A percentile compares a stretch with the other conserved stretches of the same genome.
Evolutionary conservation across 352 stramenopile species (phyloP).

Genomic region (Phytophthora boehmeriae): DNA sequence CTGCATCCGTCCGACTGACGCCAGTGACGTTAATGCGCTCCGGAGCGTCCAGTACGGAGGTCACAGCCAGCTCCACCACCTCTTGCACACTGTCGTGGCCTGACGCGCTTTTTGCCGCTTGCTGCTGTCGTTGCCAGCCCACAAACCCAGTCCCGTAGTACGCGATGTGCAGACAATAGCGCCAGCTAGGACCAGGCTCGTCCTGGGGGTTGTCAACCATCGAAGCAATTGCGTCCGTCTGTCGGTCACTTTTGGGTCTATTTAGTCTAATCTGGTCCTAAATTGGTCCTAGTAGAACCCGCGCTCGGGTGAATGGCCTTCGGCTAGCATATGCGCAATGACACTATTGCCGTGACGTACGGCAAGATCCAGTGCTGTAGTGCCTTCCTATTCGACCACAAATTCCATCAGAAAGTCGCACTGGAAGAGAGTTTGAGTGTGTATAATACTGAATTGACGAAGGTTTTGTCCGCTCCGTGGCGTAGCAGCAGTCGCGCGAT

Average conservation of each 20-base stretch:
- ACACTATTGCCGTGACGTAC: constrained; percentile 70
- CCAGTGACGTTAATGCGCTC: constrained; percentile 82
- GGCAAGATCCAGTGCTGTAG: constrained; percentile 65
- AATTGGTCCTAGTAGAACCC: constrained; percentile 60
- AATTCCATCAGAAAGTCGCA: neutral
- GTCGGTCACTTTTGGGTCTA: neutral
- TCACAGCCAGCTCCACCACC: constrained; percentile 74
- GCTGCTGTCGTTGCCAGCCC: constrained; percentile 84
- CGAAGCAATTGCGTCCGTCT: constrained; percentile 5
- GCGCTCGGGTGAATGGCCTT: constrained; percentile 52
- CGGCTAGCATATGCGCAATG: constrained; percentile 62
- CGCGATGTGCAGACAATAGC: constrained; percentile 76
- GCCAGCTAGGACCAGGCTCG: constrained; percentile 30
- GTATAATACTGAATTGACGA: constrained; percentile 50
- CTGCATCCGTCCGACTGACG: constrained; percentile 83
- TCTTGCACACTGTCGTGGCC: constrained; percentile 82
- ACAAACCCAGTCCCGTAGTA: constrained; percentile 81
- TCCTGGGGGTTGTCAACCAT: neutral
- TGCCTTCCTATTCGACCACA: constrained; percentile 49
- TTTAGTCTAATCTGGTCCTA: neutral
- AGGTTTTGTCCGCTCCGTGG: constrained; percentile 57
- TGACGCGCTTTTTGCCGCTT: constrained; percentile 51
- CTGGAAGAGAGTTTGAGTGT: neutral
- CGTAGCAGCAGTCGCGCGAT: constrained; percentile 62
- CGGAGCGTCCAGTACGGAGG: constrained; percentile 41